Conservation (phyloP, 2,329 filamentous ascomycete genomes). For the Dactylonectria estremocensis region DNA sequence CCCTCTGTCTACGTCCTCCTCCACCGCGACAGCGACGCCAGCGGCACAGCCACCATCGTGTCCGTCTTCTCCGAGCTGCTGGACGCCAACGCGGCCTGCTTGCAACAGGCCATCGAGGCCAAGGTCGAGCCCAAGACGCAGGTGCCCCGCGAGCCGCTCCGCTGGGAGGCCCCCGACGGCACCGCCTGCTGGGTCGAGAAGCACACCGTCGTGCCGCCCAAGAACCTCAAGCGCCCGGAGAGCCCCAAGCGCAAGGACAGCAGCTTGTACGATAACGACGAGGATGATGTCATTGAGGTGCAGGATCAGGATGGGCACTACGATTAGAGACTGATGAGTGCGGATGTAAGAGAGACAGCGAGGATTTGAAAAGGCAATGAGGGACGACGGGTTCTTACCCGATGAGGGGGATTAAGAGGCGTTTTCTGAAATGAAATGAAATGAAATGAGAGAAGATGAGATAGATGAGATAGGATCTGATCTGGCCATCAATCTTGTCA, state of each 20-base stretch:
- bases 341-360: background rate
- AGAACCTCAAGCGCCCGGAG: conserved; percentile 28
- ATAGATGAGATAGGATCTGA: conserved; percentile 20
- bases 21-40: conserved; percentile 51
- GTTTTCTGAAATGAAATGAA: conserved; percentile 16
- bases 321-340: conserved; percentile 32
- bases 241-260: conserved; percentile 44
- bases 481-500: conserved; percentile 5
- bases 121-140: conserved; percentile 44
- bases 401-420: conserved; percentile 9
- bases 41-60: conserved; percentile 45
- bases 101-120: conserved; percentile 48
- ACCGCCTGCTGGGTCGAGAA: conserved; percentile 56
- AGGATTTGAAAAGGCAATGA: conserved; percentile 1
- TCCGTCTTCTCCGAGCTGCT: conserved; percentile 53
- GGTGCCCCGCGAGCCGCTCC: conserved; percentile 46
- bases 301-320: conserved; percentile 45
- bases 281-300: conserved; percentile 48
- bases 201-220: conserved; percentile 48
- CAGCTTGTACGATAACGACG: conserved; percentile 46
- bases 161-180: conserved; percentile 56
- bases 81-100: conserved; percentile 55
- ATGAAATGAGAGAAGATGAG: conserved; percentile 28
- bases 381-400: background rate
- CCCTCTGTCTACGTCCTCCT: conserved; percentile 54